Evolutionary conservation across 441 rosid species (phyloP).

Genomic region (Lepidium campestre): DNA sequence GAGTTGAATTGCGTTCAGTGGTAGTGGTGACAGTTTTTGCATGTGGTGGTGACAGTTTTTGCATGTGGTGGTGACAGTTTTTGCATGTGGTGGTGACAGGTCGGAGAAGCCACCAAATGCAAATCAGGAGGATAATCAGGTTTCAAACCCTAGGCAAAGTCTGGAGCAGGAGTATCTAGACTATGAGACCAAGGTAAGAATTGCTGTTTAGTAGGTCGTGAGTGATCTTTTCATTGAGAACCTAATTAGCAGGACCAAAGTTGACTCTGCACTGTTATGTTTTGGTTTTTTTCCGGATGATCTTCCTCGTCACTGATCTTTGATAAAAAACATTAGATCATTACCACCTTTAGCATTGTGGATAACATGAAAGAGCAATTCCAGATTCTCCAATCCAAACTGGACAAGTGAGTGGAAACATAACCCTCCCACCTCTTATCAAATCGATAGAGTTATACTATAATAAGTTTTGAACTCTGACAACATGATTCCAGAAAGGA

Average conservation of each 20-base stretch:
- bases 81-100: conserved; percentile 45
- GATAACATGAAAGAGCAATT: conserved; percentile 88
- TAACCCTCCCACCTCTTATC: neutral
- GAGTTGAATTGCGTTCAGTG: conserved; percentile 7
- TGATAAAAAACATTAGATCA: conserved; percentile 47
- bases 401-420: conserved; percentile 43
- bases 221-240: neutral
- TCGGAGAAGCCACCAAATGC: conserved; percentile 39
- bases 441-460: neutral
- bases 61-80: no score
- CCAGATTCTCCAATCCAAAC: conserved; percentile 46
- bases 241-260: neutral
- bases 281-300: neutral
- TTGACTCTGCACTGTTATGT: neutral
- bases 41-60: no score
- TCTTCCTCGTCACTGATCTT: conserved; percentile 8
- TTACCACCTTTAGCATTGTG: conserved; percentile 84
- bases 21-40: conserved; percentile 10
- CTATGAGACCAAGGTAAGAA: conserved; percentile 78
- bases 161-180: conserved; percentile 91
- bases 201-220: neutral
- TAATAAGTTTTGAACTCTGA: neutral
- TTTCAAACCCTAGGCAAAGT: conserved; percentile 67
- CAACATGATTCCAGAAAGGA: conserved; percentile 52
- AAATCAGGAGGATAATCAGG: conserved; percentile 46